Conservation (phyloP, 495 filamentous ascomycete species). For the Tuber microsphaerosporum region DNA sequence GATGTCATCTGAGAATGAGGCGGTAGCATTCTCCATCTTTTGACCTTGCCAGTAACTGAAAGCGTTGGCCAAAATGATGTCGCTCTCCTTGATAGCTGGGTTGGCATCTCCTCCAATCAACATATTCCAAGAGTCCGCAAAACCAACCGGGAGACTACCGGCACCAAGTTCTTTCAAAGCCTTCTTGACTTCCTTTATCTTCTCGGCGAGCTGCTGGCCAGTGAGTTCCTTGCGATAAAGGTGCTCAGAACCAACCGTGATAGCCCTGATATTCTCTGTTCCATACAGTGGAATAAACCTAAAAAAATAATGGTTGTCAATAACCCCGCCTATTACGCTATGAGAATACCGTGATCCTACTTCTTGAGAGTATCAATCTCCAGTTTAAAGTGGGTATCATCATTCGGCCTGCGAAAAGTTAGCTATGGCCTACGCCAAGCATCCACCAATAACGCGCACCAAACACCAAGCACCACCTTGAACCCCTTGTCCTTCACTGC, state of each 20-base stretch:
- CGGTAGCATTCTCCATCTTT: slow-evolving; percentile 54
- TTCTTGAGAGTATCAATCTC: slow-evolving; percentile 56
- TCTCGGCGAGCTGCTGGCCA: slow-evolving; percentile 54
- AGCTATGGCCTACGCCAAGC: slow-evolving; percentile 11
- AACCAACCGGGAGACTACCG: slow-evolving; percentile 51
- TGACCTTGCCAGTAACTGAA: slow-evolving; percentile 79
- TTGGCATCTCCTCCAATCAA: slow-evolving; percentile 67
- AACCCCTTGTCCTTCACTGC: slow-evolving; percentile 65
- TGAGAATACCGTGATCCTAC: slow-evolving; percentile 40
- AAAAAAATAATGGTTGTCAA: background rate
- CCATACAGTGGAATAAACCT: slow-evolving; percentile 47
- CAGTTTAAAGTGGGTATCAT: slow-evolving; percentile 55
- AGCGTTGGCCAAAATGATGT: slow-evolving; percentile 69
- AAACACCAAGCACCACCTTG: slow-evolving; percentile 69
- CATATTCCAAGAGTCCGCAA: slow-evolving; percentile 79
- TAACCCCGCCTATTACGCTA: background rate
- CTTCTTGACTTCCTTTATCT: slow-evolving; percentile 57
- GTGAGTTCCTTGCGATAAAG: slow-evolving; percentile 69
- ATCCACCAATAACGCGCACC: slow-evolving; percentile 47
- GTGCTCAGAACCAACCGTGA: slow-evolving; percentile 72
- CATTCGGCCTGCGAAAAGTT: slow-evolving; percentile 55
- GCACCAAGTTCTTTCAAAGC: slow-evolving; percentile 49
- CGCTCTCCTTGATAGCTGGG: slow-evolving; percentile 54
- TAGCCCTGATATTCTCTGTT: slow-evolving; percentile 58
- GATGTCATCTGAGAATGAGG: slow-evolving; percentile 70